Conservation (phyloP, 2,329 filamentous ascomycete genomes). For the Nothomitra cinnamomea region DNA sequence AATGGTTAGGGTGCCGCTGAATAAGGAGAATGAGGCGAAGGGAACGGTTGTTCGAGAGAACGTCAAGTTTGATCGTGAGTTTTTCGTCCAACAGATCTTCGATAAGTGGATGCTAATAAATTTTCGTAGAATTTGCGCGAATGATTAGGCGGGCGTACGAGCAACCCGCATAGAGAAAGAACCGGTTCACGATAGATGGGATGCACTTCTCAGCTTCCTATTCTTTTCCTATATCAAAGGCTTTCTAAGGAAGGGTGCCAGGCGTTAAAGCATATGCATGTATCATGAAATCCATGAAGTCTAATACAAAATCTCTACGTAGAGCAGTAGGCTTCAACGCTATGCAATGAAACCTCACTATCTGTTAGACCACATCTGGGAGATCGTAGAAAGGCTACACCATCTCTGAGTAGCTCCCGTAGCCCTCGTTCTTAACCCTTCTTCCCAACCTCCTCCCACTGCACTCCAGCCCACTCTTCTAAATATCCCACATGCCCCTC, state of each 20-base stretch:
- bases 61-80: slow-evolving; percentile 64
- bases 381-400: not conserved
- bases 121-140: slow-evolving; percentile 7
- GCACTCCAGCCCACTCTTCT: slow-evolving; percentile 95
- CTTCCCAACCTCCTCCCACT: slow-evolving; percentile 65
- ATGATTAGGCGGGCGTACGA: slow-evolving; percentile 8
- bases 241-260: not conserved
- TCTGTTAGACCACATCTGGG: too few relatives aligned
- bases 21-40: slow-evolving; percentile 95
- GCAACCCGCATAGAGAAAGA: slow-evolving; percentile 4
- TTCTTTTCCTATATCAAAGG: not conserved
- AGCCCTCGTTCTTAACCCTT: slow-evolving; percentile 7
- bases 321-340: not conserved
- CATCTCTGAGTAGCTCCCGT: too few relatives aligned
- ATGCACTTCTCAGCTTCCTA: not conserved
- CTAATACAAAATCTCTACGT: not conserved
- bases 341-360: too few relatives aligned
- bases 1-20: slow-evolving; percentile 60
- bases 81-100: not conserved
- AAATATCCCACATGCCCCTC: slow-evolving; percentile 56
- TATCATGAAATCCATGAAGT: not conserved
- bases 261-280: not conserved
- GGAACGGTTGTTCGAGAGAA: slow-evolving; percentile 91
- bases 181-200: not conserved
- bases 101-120: not conserved